Conservation (phyloP, 768 basidiomycete genomes). For the Calocybe cyanea region DNA sequence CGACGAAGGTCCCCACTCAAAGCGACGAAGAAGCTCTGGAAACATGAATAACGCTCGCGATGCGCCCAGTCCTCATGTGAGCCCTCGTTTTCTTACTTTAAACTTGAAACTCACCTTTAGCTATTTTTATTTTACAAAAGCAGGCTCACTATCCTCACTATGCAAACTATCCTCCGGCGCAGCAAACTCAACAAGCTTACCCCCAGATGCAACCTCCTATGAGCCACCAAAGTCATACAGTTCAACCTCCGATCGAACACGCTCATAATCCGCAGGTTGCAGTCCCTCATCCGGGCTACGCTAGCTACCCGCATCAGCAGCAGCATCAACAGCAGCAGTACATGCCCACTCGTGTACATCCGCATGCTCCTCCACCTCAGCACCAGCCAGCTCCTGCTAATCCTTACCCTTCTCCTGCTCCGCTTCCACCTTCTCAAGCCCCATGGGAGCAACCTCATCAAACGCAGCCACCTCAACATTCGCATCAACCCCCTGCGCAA, state of each 20-base stretch:
- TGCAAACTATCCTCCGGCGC: conserved; percentile 35
- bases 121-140: conserved; percentile 18
- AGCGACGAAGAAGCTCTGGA: conserved; percentile 39
- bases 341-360: conserved; percentile 28
- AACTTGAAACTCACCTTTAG: not conserved
- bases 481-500: conserved; percentile 18
- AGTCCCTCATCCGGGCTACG: conserved; percentile 33
- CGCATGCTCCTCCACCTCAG: conserved; percentile 28
- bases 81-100: conserved; percentile 15
- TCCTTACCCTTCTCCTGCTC: conserved; percentile 44
- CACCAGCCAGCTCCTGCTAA: conserved; percentile 35
- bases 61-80: conserved; percentile 49
- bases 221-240: conserved; percentile 22
- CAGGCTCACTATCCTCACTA: conserved; percentile 40
- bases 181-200: conserved; percentile 29
- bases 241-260: conserved; percentile 38
- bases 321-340: too few relatives aligned
- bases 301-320: conserved; percentile 26
- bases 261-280: conserved; percentile 36
- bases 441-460: conserved; percentile 35
- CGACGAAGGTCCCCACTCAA: conserved; percentile 35
- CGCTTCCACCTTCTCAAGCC: conserved; percentile 36
- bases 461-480: conserved; percentile 21
- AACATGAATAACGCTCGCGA: conserved; percentile 39
- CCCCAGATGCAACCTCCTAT: conserved; percentile 28